Conservation (phyloP, 2,329 filamentous ascomycete species). For the Tolypocladium inflatum region DNA sequence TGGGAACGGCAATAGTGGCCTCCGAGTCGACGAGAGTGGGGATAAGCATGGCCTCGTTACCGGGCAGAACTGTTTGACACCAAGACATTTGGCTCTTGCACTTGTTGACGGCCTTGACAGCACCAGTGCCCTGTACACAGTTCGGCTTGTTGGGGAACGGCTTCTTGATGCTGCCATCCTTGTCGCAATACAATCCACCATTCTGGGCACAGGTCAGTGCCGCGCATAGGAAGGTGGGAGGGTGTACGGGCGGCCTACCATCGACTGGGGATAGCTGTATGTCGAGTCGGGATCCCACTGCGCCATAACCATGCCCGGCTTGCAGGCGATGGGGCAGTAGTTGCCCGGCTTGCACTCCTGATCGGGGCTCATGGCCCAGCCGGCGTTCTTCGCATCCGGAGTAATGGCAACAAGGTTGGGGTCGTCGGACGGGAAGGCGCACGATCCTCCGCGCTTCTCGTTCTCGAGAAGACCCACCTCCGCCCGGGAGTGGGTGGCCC, state of each 20-base stretch:
- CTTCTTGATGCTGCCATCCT: slow-evolving; percentile 55
- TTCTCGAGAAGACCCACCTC: slow-evolving; percentile 32
- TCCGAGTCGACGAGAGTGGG: slow-evolving; percentile 55
- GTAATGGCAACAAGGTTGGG: slow-evolving; percentile 60
- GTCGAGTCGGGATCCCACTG: slow-evolving; percentile 68
- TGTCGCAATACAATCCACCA: slow-evolving; percentile 64
- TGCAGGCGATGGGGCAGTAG: slow-evolving; percentile 72
- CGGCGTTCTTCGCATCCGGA: slow-evolving; percentile 53
- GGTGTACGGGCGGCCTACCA: slow-evolving; percentile 42
- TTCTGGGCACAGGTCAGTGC: slow-evolving; percentile 36
- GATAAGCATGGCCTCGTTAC: slow-evolving; percentile 75
- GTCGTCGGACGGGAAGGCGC: slow-evolving; percentile 53
- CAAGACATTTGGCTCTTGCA: slow-evolving; percentile 54
- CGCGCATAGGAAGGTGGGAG: background rate
- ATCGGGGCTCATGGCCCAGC: slow-evolving; percentile 74
- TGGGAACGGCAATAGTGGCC: slow-evolving; percentile 59
- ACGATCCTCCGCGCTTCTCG: slow-evolving; percentile 46
- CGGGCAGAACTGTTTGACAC: slow-evolving; percentile 72
- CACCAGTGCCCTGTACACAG: slow-evolving; percentile 59
- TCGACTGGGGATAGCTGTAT: slow-evolving; percentile 61
- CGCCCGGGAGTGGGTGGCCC: slow-evolving; percentile 9
- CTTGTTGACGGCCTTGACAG: slow-evolving; percentile 58
- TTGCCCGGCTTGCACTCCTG: slow-evolving; percentile 55
- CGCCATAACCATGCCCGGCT: slow-evolving; percentile 63
- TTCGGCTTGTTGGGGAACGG: slow-evolving; percentile 59